Percentiles rank a stretch among this genome's conserved stretches.
phyloP scores from a whole-genome alignment of 441 rosid species.

The Gossypium aridum region DNA sequence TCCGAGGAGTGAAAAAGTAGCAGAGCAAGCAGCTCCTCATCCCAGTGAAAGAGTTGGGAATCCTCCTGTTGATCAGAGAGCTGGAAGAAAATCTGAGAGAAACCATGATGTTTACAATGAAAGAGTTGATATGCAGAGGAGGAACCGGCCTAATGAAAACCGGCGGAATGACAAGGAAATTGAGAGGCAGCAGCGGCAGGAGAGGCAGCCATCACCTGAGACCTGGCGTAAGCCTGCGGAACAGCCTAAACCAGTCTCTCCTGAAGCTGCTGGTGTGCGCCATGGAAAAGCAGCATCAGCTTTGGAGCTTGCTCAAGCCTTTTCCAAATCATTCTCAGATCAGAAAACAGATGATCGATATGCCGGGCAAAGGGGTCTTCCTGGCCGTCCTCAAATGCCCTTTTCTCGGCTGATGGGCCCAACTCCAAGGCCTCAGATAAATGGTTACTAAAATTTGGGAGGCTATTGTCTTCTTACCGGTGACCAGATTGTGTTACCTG shows the following conservation, averaged over 20 bases:
- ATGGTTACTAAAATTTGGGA: constrained; percentile 48
- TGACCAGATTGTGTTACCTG: background rate
- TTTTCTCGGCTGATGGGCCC: constrained; percentile 65
- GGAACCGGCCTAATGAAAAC: constrained; percentile 60
- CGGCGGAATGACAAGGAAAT: constrained; percentile 37
- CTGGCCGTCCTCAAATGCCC: constrained; percentile 45
- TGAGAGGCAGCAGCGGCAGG: constrained; percentile 34
- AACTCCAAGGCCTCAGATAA: constrained; percentile 43
- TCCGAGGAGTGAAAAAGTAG: constrained; percentile 38
- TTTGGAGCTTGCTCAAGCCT: constrained; percentile 70
- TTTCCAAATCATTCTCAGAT: constrained; percentile 54
- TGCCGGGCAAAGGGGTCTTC: constrained; percentile 26
- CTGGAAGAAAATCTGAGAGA: constrained; percentile 42
- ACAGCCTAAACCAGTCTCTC: constrained; percentile 42
- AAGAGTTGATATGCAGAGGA: constrained; percentile 46
- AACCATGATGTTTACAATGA: constrained; percentile 34
- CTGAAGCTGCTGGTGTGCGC: constrained; percentile 40
- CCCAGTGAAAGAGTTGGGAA: constrained; percentile 35
- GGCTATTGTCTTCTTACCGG: background rate
- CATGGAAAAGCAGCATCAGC: constrained; percentile 78
- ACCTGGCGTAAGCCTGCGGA: constrained; percentile 67
- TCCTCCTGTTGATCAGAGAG: constrained; percentile 38
- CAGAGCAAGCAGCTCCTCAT: constrained; percentile 30
- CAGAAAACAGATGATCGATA: constrained; percentile 36
- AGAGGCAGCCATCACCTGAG: constrained; percentile 77